Evolutionary conservation across 352 stramenopile genomes (phyloP), one percentile per base, ranked within the genome.

Genomic region (Globisporangium splendens): DNA sequence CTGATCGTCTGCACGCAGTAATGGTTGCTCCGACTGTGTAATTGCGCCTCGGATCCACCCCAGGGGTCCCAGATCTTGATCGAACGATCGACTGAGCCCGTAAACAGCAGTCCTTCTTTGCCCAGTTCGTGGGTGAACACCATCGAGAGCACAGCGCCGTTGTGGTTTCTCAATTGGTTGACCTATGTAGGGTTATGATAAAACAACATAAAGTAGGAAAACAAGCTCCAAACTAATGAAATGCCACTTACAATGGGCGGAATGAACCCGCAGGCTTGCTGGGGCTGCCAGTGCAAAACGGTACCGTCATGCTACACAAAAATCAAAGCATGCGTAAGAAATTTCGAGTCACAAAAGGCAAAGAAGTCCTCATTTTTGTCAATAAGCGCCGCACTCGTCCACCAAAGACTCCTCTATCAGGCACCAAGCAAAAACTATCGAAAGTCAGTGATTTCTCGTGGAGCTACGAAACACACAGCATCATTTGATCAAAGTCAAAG

Each of bases 21-120:
- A 13, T 75, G 61, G 14, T 75, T 62, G 24, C 62, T 49, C 15
- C 50, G 61, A 17, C 61, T 62, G 41, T 76, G 71, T n/a, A 83
- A 43, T 20, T 72, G 64, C 0, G 72, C 68, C 28, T 88, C 73
- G 3, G 65, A 61, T 17, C 56, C 63, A 22, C 75, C 59, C 77
- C 75, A 88, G 12, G 78, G 77, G 50, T 92, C 83, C 83, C 83
- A 92, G 8, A 90, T 62, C 46, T 82, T 86, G 48, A 93, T 88
- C 0, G 71, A 78, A 28, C 83, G 77, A 60, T 93, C 83, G 0
- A 73, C 69, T 15, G 79, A 86, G 17, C 81, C 77, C 8, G 70
- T 83, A 33, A 91, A 83, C 15, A 91, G 73, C 46, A 93, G 48
- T 0, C 76, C 79, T 54, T 77, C 65, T 13, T 73, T 77, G 1